Evolutionary conservation across 768 basidiomycete species (phyloP).

Genomic region (Terana coerulea): DNA sequence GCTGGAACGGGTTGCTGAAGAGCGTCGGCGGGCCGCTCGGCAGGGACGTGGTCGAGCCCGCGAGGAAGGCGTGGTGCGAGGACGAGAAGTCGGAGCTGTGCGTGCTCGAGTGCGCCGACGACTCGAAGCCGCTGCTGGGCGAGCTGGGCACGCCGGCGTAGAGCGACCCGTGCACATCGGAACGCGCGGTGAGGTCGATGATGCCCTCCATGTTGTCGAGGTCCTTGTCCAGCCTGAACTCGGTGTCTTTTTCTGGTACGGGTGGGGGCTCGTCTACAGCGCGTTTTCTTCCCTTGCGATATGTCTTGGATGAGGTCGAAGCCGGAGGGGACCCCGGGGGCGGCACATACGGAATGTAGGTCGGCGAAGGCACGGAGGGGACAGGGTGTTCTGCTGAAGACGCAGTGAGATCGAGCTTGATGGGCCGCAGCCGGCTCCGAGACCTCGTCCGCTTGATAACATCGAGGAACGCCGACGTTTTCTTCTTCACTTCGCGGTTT

Average conservation of each 20-base stretch:
- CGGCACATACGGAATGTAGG: conserved; percentile 15
- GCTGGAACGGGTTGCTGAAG: conserved; percentile 38
- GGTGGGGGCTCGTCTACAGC: conserved; percentile 26
- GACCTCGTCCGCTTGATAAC: conserved; percentile 36
- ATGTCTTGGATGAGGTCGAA: conserved; percentile 11
- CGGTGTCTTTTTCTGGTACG: conserved; percentile 30
- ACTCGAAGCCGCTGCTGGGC: conserved; percentile 42
- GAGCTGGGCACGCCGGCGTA: conserved; percentile 30
- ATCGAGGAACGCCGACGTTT: conserved; percentile 41
- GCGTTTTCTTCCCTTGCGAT: not conserved
- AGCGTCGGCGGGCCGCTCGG: conserved; percentile 37
- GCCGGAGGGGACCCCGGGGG: conserved; percentile 24
- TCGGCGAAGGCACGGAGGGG: conserved; percentile 20
- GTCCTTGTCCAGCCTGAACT: conserved; percentile 60
- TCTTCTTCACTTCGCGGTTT: conserved; percentile 39
- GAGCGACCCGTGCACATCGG: conserved; percentile 15
- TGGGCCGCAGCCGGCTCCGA: conserved; percentile 36
- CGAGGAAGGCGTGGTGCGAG: conserved; percentile 17
- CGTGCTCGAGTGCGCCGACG: conserved; percentile 21
- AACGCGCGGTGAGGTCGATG: conserved; percentile 43
- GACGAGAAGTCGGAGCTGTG: conserved; percentile 28
- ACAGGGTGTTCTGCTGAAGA: conserved; percentile 30
- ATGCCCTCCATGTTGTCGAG: conserved; percentile 81
- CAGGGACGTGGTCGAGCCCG: conserved; percentile 30
- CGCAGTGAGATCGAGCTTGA: conserved; percentile 25